Evolutionary conservation across 768 basidiomycete species (phyloP).

Genomic region (Chlorophyllum brunneum): DNA sequence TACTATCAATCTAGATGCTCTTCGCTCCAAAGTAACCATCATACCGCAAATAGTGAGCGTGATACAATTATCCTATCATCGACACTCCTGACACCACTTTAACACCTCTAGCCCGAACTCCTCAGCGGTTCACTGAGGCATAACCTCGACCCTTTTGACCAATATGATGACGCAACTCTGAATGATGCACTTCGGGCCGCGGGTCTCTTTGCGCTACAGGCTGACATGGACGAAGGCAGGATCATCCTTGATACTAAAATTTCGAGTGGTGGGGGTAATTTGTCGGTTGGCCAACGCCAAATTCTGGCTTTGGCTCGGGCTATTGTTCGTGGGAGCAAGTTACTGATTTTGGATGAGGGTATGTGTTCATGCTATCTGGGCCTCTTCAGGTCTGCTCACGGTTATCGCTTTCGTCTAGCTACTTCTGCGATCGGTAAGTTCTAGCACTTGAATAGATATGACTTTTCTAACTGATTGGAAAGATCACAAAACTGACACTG

Average conservation of each 20-base stretch:
- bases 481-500: conserved; percentile 58
- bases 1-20: conserved; percentile 47
- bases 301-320: conserved; percentile 59
- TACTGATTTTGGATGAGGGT: conserved; percentile 61
- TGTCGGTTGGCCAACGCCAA: conserved; percentile 72
- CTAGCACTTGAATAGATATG: neutral
- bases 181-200: conserved; percentile 35
- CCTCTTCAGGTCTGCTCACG: neutral
- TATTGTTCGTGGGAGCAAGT: conserved; percentile 46
- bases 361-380: conserved; percentile 17
- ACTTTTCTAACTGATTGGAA: neutral
- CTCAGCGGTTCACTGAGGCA: conserved; percentile 41
- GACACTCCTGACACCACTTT: neutral
- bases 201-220: conserved; percentile 31
- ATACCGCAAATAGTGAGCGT: conserved; percentile 43
- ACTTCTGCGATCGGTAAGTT: conserved; percentile 40
- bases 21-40: conserved; percentile 55
- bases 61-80: neutral
- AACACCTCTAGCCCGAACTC: conserved; percentile 25
- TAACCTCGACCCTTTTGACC: conserved; percentile 59
- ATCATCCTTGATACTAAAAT: conserved; percentile 41
- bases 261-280: conserved; percentile 56
- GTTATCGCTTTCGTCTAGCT: conserved; percentile 20
- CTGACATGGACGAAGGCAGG: conserved; percentile 43
- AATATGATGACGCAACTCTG: conserved; percentile 43